Percentiles rank a stretch among this genome's conserved stretches.
These are phyloP conservation scores for Solanum arcanum DNA, from an alignment of 257 asterid species.

Conservation along the genomic window DNA sequence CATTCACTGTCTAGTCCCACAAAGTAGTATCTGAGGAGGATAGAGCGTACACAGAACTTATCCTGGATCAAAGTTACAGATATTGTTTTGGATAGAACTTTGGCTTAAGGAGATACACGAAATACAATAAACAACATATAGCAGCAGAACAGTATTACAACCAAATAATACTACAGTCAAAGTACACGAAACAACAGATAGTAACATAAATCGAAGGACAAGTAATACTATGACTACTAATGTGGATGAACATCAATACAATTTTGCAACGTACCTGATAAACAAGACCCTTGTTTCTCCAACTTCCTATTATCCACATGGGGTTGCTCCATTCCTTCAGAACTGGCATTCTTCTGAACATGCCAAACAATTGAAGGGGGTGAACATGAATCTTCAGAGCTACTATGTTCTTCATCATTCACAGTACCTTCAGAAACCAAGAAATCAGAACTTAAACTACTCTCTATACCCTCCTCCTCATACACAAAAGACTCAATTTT, in stretches of 20 bases:
- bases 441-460: constrained; percentile 40
- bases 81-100: accelerated
- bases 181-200: not conserved
- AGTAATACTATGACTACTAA: not conserved
- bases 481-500: constrained; percentile 20
- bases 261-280: constrained; percentile 33
- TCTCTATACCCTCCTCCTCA: constrained; percentile 24
- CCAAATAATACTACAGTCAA: not conserved
- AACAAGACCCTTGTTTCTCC: constrained; percentile 40
- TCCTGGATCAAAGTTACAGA: not conserved
- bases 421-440: constrained; percentile 43
- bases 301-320: constrained; percentile 25
- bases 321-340: constrained; percentile 20
- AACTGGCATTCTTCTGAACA: constrained; percentile 12
- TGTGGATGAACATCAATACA: not conserved
- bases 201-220: not conserved
- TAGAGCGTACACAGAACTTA: not conserved
- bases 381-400: constrained; percentile 38
- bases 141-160: not conserved
- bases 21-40: not conserved
- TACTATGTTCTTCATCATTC: constrained; percentile 28
- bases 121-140: not conserved
- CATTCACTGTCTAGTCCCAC: not conserved
- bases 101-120: not conserved
- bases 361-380: constrained; percentile 30